Evolutionary conservation across 768 basidiomycete species (phyloP).

Genomic region (Strobilomyces confusus): DNA sequence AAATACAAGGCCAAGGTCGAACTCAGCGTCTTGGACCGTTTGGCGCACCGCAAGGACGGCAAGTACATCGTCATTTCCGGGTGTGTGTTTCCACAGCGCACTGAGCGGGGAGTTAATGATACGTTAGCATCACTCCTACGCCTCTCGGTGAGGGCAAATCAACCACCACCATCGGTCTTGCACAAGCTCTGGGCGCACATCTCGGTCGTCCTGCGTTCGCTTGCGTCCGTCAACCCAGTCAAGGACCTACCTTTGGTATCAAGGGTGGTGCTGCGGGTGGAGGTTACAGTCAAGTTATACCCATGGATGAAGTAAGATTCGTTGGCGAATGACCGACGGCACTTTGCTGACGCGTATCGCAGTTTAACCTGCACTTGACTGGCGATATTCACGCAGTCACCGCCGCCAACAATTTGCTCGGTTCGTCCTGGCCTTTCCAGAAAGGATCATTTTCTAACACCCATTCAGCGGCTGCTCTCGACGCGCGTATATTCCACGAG

Average conservation of each 20-base stretch:
- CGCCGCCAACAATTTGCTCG: conserved; percentile 94
- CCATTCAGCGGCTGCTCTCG: conserved; percentile 82
- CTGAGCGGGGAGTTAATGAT: background rate
- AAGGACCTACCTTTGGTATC: conserved; percentile 98
- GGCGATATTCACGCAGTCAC: conserved; percentile 98
- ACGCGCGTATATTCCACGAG: conserved; percentile 98
- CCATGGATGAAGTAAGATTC: conserved; percentile 85
- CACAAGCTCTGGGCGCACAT: conserved; percentile 94
- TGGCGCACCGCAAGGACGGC: conserved; percentile 82
- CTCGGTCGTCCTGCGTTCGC: conserved; percentile 91
- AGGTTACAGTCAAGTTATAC: conserved; percentile 98
- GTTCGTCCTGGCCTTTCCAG: conserved; percentile 35
- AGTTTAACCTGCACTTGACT: conserved; percentile 95
- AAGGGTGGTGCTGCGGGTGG: conserved; percentile 99
- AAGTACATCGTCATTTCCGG: conserved; percentile 97
- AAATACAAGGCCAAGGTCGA: conserved; percentile 98
- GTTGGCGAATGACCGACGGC: background rate
- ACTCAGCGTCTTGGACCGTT: conserved; percentile 78
- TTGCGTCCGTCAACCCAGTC: conserved; percentile 96
- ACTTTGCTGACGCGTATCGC: conserved; percentile 2
- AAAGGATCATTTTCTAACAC: conserved; percentile 2
- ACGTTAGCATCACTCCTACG: conserved; percentile 83
- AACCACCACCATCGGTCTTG: conserved; percentile 94
- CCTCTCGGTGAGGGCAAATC: conserved; percentile 98
- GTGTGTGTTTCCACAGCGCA: conserved; percentile 35